Evolutionary conservation across 352 stramenopile genomes (phyloP).

Genomic region (Globisporangium okanoganense): DNA sequence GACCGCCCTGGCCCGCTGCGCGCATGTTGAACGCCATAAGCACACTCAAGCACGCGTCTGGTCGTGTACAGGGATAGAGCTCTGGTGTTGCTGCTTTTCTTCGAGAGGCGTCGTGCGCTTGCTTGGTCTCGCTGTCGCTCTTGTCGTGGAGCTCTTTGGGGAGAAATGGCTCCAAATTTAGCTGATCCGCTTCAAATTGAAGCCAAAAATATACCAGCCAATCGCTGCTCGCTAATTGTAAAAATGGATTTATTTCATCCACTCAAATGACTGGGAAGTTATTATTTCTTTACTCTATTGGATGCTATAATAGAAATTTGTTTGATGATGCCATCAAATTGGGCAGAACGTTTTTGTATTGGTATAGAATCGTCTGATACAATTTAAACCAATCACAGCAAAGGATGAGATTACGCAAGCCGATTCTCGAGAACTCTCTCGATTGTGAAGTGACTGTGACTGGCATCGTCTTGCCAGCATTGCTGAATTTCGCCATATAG

Average conservation of each 20-base stretch:
- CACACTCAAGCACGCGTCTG: neutral
- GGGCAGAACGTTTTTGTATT: neutral
- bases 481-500: neutral
- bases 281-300: too few relatives aligned
- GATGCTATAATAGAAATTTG: too few relatives aligned
- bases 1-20: constrained; percentile 14
- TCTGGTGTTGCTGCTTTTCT: neutral
- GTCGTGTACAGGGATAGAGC: neutral
- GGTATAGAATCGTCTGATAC: neutral
- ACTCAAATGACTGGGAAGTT: too few relatives aligned
- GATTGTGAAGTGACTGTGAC: neutral
- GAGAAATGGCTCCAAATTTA: neutral
- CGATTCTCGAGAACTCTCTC: neutral
- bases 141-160: neutral
- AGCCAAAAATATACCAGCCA: neutral
- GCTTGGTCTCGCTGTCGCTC: neutral
- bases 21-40: constrained; percentile 5
- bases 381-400: too few relatives aligned
- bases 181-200: neutral
- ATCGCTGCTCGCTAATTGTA: neutral
- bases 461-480: neutral
- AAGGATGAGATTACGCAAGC: too few relatives aligned
- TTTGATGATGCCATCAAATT: too few relatives aligned
- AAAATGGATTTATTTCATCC: neutral
- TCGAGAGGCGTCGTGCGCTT: neutral